These are phyloP conservation scores for Eutypella sp. DNA, from an alignment of 2,329 filamentous ascomycete genomes.

Conservation along the genomic window DNA sequence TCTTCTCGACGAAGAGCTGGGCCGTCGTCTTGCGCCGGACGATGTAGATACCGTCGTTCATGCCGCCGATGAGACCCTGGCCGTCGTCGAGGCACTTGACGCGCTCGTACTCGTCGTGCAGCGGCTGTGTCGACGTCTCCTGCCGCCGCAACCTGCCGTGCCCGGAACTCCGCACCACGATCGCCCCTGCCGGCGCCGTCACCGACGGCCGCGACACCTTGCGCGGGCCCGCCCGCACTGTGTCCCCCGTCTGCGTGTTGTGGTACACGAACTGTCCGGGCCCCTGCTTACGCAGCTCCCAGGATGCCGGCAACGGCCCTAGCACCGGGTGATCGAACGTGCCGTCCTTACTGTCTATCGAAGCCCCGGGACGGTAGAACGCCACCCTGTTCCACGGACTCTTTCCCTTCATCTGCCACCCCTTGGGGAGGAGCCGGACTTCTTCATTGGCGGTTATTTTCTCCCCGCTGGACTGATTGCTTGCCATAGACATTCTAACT, in stretches of 20 bases:
- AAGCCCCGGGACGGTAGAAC: neutral
- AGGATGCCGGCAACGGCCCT: neutral
- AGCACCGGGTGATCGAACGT: neutral
- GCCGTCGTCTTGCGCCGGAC: constrained; percentile 1
- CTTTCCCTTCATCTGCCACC: neutral
- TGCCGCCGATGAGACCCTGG: constrained; percentile 3
- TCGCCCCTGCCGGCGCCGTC: neutral
- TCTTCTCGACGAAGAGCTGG: constrained; percentile 7
- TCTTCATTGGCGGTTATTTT: neutral
- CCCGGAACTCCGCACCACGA: neutral
- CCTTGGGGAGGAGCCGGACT: neutral
- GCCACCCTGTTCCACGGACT: neutral
- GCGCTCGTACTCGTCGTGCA: constrained; percentile 3
- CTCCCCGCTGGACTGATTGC: neutral
- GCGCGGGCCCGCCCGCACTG: neutral
- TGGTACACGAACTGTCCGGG: neutral
- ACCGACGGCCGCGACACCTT: neutral
- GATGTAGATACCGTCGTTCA: constrained; percentile 8
- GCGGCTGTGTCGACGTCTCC: neutral
- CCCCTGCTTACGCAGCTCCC: neutral
- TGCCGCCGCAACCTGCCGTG: neutral
- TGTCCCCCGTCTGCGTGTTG: neutral
- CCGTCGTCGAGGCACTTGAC: constrained; percentile 5
- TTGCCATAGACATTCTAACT: neutral
- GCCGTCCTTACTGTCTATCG: neutral